These are phyloP conservation scores for Boletus sp. DNA, from an alignment of 1,284 basidiomycete species.

Conservation along the genomic window DNA sequence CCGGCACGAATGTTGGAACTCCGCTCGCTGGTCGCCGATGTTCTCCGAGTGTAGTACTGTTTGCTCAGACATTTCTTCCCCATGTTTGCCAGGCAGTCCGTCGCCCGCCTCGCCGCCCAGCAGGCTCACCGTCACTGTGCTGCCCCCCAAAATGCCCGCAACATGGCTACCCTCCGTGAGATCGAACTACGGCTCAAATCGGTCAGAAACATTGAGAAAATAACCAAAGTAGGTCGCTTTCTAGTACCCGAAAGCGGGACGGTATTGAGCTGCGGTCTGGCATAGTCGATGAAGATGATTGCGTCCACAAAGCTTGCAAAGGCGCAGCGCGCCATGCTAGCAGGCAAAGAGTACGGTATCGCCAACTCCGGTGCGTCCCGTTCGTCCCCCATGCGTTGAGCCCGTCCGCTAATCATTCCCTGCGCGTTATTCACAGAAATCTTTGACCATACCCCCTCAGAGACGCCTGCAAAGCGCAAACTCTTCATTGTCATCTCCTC, in stretches of 20 bases:
- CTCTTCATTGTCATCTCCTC: conserved; percentile 94
- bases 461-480: conserved; percentile 64
- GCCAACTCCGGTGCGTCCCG: conserved; percentile 82
- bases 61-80: conserved; percentile 11
- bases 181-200: conserved; percentile 97
- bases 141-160: conserved; percentile 65
- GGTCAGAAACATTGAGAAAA: conserved; percentile 98
- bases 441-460: conserved; percentile 68
- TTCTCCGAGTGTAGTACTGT: conserved; percentile 33
- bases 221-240: conserved; percentile 79
- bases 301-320: conserved; percentile 96
- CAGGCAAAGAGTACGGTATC: conserved; percentile 91
- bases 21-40: conserved; percentile 34
- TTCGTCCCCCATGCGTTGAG: neutral
- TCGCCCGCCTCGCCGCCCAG: conserved; percentile 58
- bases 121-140: conserved; percentile 52
- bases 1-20: conserved; percentile 18
- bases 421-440: conserved; percentile 61
- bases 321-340: conserved; percentile 92
- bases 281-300: conserved; percentile 98
- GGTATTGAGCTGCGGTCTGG: conserved; percentile 3
- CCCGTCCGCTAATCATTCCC: conserved; percentile 6
- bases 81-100: conserved; percentile 67
- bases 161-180: conserved; percentile 97
- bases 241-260: neutral